Evolutionary conservation across 768 basidiomycete species (phyloP), one percentile per base, ranked within the genome.

Genomic region (Lyophyllum decastes): DNA sequence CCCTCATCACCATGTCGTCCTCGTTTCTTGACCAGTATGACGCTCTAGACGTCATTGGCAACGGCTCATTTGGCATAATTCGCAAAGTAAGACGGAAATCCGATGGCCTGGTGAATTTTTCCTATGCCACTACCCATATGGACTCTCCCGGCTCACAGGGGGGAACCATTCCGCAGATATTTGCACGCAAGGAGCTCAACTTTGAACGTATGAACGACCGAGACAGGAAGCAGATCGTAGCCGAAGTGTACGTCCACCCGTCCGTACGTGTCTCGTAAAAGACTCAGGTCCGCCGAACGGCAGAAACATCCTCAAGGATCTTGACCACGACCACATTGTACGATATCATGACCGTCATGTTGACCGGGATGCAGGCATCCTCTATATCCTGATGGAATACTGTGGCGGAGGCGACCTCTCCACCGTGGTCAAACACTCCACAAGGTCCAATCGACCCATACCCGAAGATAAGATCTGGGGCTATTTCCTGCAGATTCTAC

Each of bases 351-450:
- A 97, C 79, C 83, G 94, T 60, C 80, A 90, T 68, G 92, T 98
- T 57, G 97, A 99, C 77, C 81, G 90, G 60, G 92, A 95, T 50
- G 80, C 80, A 24, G 94, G 94, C 21, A 91, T 95, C 55, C 84
- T 98, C 44, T 98, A 98, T 72, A 98, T 99, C 60, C 81, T 98
- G 63, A 99, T 98, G 97, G 97, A 99, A 76, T 98, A 94, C 71
- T 99, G 97, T 68, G 95, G 94, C 4, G 95, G 95, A 21, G 97
- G 97, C 12, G 97, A 99, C 76, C 82, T 99, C 53, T 92, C 92
- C 1, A 77, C 83, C 34, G 74, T 97, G 66, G 97, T 98, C 72
- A 92, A 93, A 67, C 87, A 86, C 60, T 84, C 90, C 0, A 72
- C 78, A 59, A 87, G 86, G 68, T 78, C 84, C 54, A 84, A 82